Base-by-base conservation (phyloP, 441 rosid species). In the Gossypium davidsonii region DNA sequence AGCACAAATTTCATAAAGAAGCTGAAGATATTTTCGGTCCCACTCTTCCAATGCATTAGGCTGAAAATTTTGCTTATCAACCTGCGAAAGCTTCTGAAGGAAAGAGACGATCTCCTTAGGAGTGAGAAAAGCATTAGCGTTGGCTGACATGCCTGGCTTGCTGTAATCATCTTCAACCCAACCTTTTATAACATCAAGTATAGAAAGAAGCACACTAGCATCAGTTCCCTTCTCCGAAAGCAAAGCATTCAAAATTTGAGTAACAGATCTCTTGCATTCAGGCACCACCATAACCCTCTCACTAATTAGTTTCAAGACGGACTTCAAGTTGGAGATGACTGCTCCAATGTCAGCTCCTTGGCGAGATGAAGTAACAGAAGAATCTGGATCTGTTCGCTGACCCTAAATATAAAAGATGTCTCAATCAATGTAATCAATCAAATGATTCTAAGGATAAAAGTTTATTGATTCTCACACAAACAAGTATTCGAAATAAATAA, bases 191-290 rank as follows among this genome's bases (percentile, higher is more conserved):
- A 89, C 87, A 82, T 89, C 93, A 62, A 96, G 84, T 79, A 91
- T 85, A 84, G 91, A 90, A 71, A 93, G 93, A 78, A 96, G 94
- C 77, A 96, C 92, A 20, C 92, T 88, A 28, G 97, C 74, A 87
- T 96, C 98, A 48, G 93, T 91, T 56, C 96, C 94, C 79, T 87
- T 96, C 80, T 96, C 99, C 17, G 96, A 88, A 55, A 96, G 93
- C 79, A 93, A 83, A 55, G 84, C 74, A 84, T 88, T 93, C 84
- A 96, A 80, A 44, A 87, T 85, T 79, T 89, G 98, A 73, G 89
- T 88, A 26, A 88, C 85, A 9, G 87, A 74, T 79, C 93, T 85
- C 82, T 96, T 96, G 91, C 98, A 91, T n/a, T 96, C 99, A 0
- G 82, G 79, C 73, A 86, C 84, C 71, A 83, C 81, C 99, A 96